A percentile compares a stretch with the other conserved stretches of the same genome.
Conservation (phyloP, 768 basidiomycete genomes). For the Pleurotus salmoneostramineus region DNA sequence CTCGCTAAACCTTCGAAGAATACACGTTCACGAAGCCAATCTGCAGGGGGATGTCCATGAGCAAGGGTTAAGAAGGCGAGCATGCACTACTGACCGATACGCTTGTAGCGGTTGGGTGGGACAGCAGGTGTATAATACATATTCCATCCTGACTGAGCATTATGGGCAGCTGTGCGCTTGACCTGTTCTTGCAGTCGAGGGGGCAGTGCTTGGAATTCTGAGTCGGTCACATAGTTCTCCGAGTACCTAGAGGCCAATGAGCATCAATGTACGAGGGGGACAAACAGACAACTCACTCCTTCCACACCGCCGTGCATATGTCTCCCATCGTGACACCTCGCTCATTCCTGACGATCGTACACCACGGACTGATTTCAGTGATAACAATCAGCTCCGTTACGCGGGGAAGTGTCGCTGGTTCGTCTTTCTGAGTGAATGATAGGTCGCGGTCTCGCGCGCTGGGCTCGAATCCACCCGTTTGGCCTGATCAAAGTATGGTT, state of each 20-base stretch:
- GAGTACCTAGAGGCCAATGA: conserved; percentile 48
- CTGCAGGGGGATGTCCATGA: conserved; percentile 26
- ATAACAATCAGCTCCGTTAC: conserved; percentile 57
- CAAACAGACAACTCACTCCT: conserved; percentile 54
- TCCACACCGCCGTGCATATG: conserved; percentile 67
- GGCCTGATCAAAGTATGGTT: conserved; percentile 32
- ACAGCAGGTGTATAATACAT: conserved; percentile 48
- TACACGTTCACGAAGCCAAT: conserved; percentile 73
- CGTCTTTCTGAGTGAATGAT: conserved; percentile 47
- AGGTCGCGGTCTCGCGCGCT: conserved; percentile 58
- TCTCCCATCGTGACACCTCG: conserved; percentile 74
- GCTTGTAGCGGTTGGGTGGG: conserved; percentile 47
- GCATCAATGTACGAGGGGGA: neutral
- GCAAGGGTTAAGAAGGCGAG: neutral
- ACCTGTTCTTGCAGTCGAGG: conserved; percentile 69
- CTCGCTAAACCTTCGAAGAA: conserved; percentile 64
- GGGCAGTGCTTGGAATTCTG: conserved; percentile 58
- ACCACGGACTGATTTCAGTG: conserved; percentile 68
- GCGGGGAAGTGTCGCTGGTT: conserved; percentile 69
- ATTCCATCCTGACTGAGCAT: conserved; percentile 27
- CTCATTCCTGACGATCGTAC: conserved; percentile 68
- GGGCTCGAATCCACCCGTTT: conserved; percentile 58
- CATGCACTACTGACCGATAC: conserved; percentile 69
- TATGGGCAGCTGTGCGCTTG: conserved; percentile 50
- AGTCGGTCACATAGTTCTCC: conserved; percentile 61